Evolutionary conservation across 495 filamentous ascomycete genomes (phyloP), one percentile per base, ranked within the genome.

Genomic region (Xylaria longipes): DNA sequence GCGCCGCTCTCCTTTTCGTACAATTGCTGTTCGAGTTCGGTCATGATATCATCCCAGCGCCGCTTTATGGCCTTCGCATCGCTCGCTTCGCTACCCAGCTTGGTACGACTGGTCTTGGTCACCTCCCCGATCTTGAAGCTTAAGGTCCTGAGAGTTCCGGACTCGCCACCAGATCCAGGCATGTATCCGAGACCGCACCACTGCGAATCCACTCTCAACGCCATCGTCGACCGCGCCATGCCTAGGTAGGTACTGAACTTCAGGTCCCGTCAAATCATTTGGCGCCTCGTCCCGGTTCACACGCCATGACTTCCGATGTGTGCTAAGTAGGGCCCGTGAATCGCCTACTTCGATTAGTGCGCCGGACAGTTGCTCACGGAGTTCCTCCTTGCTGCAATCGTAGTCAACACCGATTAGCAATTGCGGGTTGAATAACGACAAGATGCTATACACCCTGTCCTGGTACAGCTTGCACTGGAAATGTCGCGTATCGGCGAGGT

Each of bases 401-500:
- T 61, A 61, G n/a, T 39, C n/a, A 6, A 61, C n/a, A 22, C 14
- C 33, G 11, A 61, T 2, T 12, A 35, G 58, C 4, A 61, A 11
- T 1, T 12, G 58, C n/a, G 58, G 58, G 35, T 61, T 60, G 35
- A 61, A 61, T n/a, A 61, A 22, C 8, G 58, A 61, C 58, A 61
- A 25, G 33, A 61, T 61, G 35, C 58, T 61, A 25, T 41, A 61
- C 0, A 39, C 58, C n/a, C 14, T 39, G 33, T 41, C 58, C 17
- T 61, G 31, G 35, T 61, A 61, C 9, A 61, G n/a, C 35, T 61
- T 61, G 58, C 58, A 61, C n/a, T 61, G 31, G 11, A 61, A 61
- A 37, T 25, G 1, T 20, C 58, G 58, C 58, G 58, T 61, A 8
- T 61, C 58, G 20, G 41, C 35, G 58, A 61, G 58, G 35, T 61